These are phyloP conservation scores for Deinandra increscens DNA, from an alignment of 129 eudicot species.

Conservation along the genomic window DNA sequence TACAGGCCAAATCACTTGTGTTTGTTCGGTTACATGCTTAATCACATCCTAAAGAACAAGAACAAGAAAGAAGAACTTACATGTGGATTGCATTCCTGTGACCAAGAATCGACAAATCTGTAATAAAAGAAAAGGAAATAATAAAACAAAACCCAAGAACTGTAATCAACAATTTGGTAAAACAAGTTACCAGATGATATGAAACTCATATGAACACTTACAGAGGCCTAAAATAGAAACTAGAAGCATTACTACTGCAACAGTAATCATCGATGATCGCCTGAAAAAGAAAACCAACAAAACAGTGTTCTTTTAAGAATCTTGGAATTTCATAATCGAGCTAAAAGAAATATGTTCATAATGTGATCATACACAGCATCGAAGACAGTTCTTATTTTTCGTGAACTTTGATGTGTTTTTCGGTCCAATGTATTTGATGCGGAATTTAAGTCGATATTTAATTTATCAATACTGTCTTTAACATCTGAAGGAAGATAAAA, in stretches of 20 bases:
- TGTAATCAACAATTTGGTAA: constrained; percentile 3
- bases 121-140: background rate
- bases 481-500: constrained; percentile 79
- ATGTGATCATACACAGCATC: constrained; percentile 61
- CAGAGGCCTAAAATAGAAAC: constrained; percentile 81
- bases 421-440: constrained; percentile 61
- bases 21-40: too few species aligned
- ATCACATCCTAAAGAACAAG: background rate
- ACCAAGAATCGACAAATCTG: constrained; percentile 76
- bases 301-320: background rate
- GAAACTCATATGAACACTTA: constrained; percentile 44
- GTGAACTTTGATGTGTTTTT: constrained; percentile 71
- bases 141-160: background rate
- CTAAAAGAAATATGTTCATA: background rate
- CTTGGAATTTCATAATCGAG: background rate
- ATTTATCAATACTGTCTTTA: constrained; percentile 65
- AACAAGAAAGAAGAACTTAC: constrained; percentile 45
- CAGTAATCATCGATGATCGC: constrained; percentile 61
- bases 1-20: too few species aligned
- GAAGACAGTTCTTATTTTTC: constrained; percentile 61
- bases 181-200: background rate
- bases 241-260: constrained; percentile 76
- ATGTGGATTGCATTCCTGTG: constrained; percentile 70
- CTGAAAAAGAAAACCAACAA: constrained; percentile 41
- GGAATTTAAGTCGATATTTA: constrained; percentile 55